Conservation (phyloP, 495 filamentous ascomycete genomes). For the Letharia lupina region DNA sequence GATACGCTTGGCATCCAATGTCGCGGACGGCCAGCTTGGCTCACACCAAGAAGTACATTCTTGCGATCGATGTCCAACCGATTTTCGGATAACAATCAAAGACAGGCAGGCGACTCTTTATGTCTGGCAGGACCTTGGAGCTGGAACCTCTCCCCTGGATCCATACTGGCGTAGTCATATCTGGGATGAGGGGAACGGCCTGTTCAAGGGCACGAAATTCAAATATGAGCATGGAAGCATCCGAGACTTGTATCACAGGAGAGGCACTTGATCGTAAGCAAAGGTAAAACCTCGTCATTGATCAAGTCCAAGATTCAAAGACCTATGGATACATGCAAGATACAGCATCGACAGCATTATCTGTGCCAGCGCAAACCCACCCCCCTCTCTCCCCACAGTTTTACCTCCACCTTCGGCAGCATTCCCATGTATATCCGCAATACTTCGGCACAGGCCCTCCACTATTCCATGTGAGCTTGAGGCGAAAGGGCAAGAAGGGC, state of each 20-base stretch:
- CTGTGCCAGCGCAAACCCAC: neutral
- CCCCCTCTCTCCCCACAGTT: neutral
- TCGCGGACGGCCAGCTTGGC: neutral
- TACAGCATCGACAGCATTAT: neutral
- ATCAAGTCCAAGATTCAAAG: neutral
- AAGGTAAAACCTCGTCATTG: neutral
- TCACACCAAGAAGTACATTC: neutral
- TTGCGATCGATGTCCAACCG: neutral
- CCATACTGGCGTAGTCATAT: neutral
- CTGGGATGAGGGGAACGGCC: neutral
- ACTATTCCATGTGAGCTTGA: neutral
- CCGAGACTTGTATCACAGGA: neutral
- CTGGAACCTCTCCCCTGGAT: neutral
- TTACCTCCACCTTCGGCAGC: no score
- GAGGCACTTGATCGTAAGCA: neutral
- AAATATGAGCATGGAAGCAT: neutral
- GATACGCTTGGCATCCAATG: no score
- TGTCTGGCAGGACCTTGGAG: conserved; percentile 1
- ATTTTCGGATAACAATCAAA: neutral
- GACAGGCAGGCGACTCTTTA: neutral
- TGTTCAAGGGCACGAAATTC: neutral
- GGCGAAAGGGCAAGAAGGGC: neutral
- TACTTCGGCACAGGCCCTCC: neutral
- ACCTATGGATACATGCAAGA: neutral
- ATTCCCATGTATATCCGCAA: no score